A percentile compares a stretch with the other conserved stretches of the same genome.
Conservation (phyloP, 345 rosid species). For the Camelina hispida region DNA sequence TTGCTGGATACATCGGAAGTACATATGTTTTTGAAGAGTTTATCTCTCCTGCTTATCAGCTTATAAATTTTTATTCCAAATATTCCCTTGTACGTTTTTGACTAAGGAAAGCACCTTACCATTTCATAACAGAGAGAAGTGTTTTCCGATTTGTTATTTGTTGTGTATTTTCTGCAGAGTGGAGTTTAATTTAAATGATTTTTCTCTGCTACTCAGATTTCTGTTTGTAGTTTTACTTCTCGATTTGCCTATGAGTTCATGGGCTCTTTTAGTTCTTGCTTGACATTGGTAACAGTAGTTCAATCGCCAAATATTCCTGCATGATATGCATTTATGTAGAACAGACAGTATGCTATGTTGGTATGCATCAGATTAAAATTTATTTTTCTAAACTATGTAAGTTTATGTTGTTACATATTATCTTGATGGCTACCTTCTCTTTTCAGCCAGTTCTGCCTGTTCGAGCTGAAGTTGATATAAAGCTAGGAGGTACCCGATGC, state of each 20-base stretch:
- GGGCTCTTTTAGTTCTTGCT: conserved; percentile 10
- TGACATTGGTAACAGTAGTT: conserved; percentile 7
- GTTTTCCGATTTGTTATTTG: conserved; percentile 1
- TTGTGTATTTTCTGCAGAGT: not conserved
- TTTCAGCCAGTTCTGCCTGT: conserved; percentile 75
- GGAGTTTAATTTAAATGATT: conserved; percentile 10
- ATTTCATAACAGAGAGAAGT: not conserved
- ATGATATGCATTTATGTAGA: conserved; percentile 8
- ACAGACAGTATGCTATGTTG: conserved; percentile 7
- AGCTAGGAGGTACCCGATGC: conserved; percentile 90
- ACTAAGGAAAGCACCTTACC: not conserved
- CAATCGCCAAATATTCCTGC: conserved; percentile 6
- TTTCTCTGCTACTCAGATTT: not conserved
- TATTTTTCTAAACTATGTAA: not conserved
- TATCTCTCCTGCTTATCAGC: not conserved
- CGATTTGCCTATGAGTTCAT: not conserved
- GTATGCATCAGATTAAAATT: conserved; percentile 15
- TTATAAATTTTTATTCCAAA: not conserved
- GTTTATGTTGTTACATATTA: conserved; percentile 23
- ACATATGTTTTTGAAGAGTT: not conserved
- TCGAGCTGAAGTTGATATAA: conserved; percentile 95
- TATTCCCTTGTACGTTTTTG: not conserved
- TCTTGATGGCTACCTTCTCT: conserved; percentile 29
- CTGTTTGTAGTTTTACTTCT: conserved; percentile 11
- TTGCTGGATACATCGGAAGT: conserved; percentile 18